Evolutionary conservation across 1,284 basidiomycete genomes (phyloP).

Genomic region (Coniferiporia sulphurascens): DNA sequence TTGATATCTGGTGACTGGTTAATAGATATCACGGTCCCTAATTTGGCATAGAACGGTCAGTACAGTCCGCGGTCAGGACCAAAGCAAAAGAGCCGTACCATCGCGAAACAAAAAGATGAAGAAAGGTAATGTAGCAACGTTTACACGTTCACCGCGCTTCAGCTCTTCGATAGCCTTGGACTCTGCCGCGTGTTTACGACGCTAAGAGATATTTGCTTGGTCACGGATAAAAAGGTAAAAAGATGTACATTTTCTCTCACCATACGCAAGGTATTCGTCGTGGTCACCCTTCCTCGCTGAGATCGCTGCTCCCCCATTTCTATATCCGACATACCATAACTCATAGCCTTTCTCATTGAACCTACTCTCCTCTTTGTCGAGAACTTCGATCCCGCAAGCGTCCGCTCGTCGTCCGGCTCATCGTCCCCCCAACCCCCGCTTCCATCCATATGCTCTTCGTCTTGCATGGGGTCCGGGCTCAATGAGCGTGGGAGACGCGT

Average conservation of each 20-base stretch:
- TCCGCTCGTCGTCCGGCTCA: slow-evolving; percentile 27
- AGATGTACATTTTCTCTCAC: neutral
- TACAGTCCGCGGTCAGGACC: neutral
- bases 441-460: slow-evolving; percentile 19
- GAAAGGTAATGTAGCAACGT: slow-evolving; percentile 54
- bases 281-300: neutral
- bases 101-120: slow-evolving; percentile 62
- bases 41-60: neutral
- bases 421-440: slow-evolving; percentile 17
- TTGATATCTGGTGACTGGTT: slow-evolving; percentile 40
- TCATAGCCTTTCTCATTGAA: slow-evolving; percentile 4
- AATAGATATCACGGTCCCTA: slow-evolving; percentile 61
- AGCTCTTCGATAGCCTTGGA: slow-evolving; percentile 41
- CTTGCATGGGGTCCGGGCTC: slow-evolving; percentile 35
- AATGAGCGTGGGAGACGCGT: slow-evolving; percentile 37
- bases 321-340: neutral
- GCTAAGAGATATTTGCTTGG: neutral
- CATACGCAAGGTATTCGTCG: neutral
- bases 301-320: slow-evolving; percentile 1
- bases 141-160: slow-evolving; percentile 55
- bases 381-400: slow-evolving; percentile 26
- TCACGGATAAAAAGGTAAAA: neutral
- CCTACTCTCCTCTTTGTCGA: slow-evolving; percentile 21
- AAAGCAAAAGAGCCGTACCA: slow-evolving; percentile 32
- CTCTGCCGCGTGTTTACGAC: slow-evolving; percentile 26